Percentiles rank a stretch among this genome's conserved stretches.
These are phyloP conservation scores for Rossbeevera mucosa DNA, from an alignment of 768 basidiomycete species.

Conservation along the genomic window DNA sequence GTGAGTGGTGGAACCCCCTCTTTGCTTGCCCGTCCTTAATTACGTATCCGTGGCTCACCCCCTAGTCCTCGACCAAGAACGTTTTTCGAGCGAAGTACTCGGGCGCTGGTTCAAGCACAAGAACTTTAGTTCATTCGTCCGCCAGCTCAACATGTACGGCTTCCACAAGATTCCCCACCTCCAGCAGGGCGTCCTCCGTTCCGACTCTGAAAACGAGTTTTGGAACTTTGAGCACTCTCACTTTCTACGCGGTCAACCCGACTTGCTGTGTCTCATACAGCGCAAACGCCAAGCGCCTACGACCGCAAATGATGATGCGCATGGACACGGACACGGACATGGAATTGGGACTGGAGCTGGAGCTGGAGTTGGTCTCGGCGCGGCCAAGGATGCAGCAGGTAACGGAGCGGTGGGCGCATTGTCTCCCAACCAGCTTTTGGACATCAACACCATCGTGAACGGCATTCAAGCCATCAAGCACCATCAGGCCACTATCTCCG, in stretches of 20 bases:
- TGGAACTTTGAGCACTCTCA: conserved; percentile 92
- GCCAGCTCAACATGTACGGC: conserved; percentile 95
- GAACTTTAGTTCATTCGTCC: conserved; percentile 92
- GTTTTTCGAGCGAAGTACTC: conserved; percentile 83
- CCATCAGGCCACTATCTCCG: conserved; percentile 88
- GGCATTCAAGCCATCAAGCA: conserved; percentile 85
- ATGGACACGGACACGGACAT: not conserved
- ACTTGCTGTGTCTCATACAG: conserved; percentile 81
- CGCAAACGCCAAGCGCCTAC: conserved; percentile 61
- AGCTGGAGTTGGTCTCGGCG: not conserved
- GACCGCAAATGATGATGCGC: conserved; percentile 31
- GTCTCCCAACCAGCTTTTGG: conserved; percentile 54
- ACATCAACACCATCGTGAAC: conserved; percentile 72
- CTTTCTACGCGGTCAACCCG: conserved; percentile 85
- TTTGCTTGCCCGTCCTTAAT: not conserved
- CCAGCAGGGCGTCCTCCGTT: conserved; percentile 87
- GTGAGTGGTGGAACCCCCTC: conserved; percentile 58
- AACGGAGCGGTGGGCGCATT: conserved; percentile 23
- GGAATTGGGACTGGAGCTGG: not conserved
- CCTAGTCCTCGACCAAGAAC: conserved; percentile 86
- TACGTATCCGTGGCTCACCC: not conserved
- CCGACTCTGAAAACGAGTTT: conserved; percentile 74
- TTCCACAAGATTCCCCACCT: conserved; percentile 97
- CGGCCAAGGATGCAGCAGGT: conserved; percentile 13
- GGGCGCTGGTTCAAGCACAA: conserved; percentile 97